Percentiles rank a stretch among this genome's conserved stretches.
phyloP scores from a whole-genome alignment of 805 yeast genomes.

The Zygoascus bituminiphila region DNA sequence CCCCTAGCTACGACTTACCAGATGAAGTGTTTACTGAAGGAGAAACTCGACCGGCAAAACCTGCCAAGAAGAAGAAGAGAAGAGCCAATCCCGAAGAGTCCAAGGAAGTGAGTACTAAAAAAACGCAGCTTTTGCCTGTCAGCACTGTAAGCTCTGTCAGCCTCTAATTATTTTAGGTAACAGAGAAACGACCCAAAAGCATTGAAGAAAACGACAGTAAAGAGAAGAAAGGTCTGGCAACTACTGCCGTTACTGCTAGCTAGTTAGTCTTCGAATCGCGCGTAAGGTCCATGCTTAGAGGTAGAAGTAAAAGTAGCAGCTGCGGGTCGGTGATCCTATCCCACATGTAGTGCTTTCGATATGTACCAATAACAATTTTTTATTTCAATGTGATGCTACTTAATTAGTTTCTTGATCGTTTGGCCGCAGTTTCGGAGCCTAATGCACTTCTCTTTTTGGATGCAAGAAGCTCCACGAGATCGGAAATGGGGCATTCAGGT shows the following conservation, averaged over 20 bases:
- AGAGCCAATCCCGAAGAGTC: conserved; percentile 11
- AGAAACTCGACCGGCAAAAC: conserved; percentile 66
- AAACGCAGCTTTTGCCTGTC: too few relatives aligned
- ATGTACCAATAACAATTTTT: not conserved
- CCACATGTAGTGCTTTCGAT: not conserved
- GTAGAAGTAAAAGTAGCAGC: too few relatives aligned
- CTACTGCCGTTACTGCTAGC: not conserved
- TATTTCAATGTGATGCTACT: too few relatives aligned
- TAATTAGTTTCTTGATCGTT: not conserved
- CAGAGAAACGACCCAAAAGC: conserved; percentile 4
- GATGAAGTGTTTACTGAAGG: conserved; percentile 72
- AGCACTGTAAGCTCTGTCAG: not conserved
- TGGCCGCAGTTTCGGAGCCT: not conserved
- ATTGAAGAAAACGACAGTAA: not conserved
- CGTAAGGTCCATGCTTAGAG: not conserved
- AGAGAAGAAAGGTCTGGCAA: not conserved
- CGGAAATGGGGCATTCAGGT: not conserved
- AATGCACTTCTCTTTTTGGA: not conserved
- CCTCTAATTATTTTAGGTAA: not conserved
- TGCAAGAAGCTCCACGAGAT: not conserved
- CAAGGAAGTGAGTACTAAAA: not conserved
- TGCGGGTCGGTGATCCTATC: not conserved
- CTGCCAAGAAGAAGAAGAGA: conserved; percentile 44
- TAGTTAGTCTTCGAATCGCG: not conserved
- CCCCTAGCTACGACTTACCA: conserved; percentile 58